phyloP scores from a whole-genome alignment of 2,329 filamentous ascomycete species.

The Xylariaceae sp. region DNA sequence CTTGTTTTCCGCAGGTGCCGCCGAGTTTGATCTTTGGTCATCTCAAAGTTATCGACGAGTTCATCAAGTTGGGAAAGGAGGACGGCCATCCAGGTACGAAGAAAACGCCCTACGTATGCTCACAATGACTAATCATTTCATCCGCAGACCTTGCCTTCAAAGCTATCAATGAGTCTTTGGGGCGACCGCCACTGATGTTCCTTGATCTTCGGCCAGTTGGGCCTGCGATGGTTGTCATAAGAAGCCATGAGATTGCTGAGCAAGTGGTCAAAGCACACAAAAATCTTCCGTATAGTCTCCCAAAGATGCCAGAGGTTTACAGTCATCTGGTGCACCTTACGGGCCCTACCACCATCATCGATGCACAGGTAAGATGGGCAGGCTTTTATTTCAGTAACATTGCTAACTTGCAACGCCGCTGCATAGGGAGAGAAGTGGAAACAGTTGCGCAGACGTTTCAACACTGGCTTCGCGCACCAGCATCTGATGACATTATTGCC shows the following conservation, averaged over 20 bases:
- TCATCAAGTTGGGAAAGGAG: neutral
- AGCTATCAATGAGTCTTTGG: neutral
- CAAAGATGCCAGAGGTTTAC: slow-evolving; percentile 27
- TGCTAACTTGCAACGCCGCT: neutral
- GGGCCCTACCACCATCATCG: slow-evolving; percentile 6
- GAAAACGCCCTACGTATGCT: neutral
- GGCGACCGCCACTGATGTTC: neutral
- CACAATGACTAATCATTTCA: neutral
- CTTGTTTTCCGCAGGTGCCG: neutral
- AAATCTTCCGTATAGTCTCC: slow-evolving; percentile 31
- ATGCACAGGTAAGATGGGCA: slow-evolving; percentile 1
- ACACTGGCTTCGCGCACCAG: slow-evolving; percentile 38
- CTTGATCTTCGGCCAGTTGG: neutral
- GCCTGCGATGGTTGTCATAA: neutral
- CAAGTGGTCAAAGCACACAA: neutral
- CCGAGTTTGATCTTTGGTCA: neutral
- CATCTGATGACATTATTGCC: slow-evolving; percentile 38
- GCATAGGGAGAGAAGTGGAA: slow-evolving; percentile 17
- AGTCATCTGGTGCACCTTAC: slow-evolving; percentile 8
- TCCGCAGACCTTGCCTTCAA: neutral
- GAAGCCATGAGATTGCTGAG: neutral
- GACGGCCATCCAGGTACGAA: neutral
- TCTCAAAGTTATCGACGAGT: neutral
- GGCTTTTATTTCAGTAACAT: neutral
- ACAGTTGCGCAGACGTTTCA: slow-evolving; percentile 33